Conservation (phyloP, 352 stramenopile species). For the Proteromonas lacertae region DNA sequence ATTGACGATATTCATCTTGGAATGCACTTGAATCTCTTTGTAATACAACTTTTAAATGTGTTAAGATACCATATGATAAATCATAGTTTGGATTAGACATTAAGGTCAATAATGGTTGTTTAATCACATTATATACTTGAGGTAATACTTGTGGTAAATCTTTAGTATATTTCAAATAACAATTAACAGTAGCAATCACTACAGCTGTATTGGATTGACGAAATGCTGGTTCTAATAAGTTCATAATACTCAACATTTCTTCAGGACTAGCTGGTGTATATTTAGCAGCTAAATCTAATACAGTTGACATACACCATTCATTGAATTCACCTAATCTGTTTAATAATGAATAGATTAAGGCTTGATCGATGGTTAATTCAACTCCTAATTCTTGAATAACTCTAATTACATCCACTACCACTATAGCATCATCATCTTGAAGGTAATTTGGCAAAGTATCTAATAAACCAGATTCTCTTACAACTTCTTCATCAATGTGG, state of each 20-base stretch:
- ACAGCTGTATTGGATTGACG: constrained; percentile 70
- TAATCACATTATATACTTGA: constrained; percentile 47
- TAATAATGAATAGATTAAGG: constrained; percentile 83
- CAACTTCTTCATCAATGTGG: constrained; percentile 35
- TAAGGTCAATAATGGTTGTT: constrained; percentile 80
- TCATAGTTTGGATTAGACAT: constrained; percentile 62
- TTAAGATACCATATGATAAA: constrained; percentile 69
- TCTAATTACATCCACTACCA: constrained; percentile 81
- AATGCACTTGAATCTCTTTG: constrained; percentile 40
- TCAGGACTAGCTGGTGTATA: constrained; percentile 63
- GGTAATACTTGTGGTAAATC: constrained; percentile 35
- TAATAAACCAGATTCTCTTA: constrained; percentile 65
- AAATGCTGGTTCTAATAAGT: constrained; percentile 49
- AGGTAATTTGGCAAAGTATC: constrained; percentile 95
- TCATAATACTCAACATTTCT: constrained; percentile 93
- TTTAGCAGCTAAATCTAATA: constrained; percentile 54
- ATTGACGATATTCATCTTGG: constrained; percentile 79
- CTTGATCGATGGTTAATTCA: constrained; percentile 71
- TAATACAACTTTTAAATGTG: constrained; percentile 77
- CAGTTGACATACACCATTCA: constrained; percentile 85
- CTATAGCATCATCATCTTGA: constrained; percentile 53
- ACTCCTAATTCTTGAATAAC: constrained; percentile 95
- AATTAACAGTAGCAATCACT: constrained; percentile 74
- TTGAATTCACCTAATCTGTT: constrained; percentile 91
- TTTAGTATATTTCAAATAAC: constrained; percentile 78